phyloP scores from a whole-genome alignment of 1,284 basidiomycete species.

The Cryptococcus neoformans region DNA sequence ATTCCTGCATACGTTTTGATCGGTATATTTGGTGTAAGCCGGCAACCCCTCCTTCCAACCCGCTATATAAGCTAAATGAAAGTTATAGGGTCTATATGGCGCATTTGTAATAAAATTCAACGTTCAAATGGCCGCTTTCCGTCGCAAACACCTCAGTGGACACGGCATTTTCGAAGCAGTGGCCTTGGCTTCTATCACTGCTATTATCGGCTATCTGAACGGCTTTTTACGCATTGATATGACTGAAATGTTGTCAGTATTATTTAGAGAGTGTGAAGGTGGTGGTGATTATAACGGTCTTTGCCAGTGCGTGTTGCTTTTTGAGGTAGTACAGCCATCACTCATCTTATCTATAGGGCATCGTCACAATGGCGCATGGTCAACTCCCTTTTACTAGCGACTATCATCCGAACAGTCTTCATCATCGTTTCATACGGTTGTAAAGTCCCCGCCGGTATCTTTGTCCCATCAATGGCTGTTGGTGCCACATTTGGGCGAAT shows the following conservation, averaged over 20 bases:
- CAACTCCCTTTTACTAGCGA: conserved; percentile 88
- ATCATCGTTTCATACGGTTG: conserved; percentile 93
- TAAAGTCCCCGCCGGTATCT: conserved; percentile 97
- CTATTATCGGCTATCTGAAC: conserved; percentile 90
- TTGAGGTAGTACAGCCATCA: not conserved
- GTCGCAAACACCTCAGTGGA: conserved; percentile 78
- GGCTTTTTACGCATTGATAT: conserved; percentile 95
- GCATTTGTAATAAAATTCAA: conserved; percentile 98
- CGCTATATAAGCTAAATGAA: not conserved
- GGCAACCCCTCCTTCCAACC: not conserved
- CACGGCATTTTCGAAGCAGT: conserved; percentile 89
- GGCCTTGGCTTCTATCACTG: conserved; percentile 79
- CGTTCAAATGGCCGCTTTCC: conserved; percentile 89
- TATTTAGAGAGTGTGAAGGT: conserved; percentile 95
- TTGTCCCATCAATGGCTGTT: conserved; percentile 96
- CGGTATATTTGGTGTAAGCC: conserved; percentile 86
- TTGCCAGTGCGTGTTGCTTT: conserved; percentile 72
- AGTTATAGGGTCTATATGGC: conserved; percentile 82
- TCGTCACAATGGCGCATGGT: conserved; percentile 92
- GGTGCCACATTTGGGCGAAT: conserved; percentile 94
- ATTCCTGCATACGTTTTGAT: conserved; percentile 92
- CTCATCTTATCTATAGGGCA: conserved; percentile 55
- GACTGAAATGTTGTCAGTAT: conserved; percentile 94
- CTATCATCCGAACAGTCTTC: conserved; percentile 77
- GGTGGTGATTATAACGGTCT: conserved; percentile 88